These are phyloP conservation scores for Geoglossum cookeanum DNA, from an alignment of 2,329 filamentous ascomycete genomes.

Conservation along the genomic window DNA sequence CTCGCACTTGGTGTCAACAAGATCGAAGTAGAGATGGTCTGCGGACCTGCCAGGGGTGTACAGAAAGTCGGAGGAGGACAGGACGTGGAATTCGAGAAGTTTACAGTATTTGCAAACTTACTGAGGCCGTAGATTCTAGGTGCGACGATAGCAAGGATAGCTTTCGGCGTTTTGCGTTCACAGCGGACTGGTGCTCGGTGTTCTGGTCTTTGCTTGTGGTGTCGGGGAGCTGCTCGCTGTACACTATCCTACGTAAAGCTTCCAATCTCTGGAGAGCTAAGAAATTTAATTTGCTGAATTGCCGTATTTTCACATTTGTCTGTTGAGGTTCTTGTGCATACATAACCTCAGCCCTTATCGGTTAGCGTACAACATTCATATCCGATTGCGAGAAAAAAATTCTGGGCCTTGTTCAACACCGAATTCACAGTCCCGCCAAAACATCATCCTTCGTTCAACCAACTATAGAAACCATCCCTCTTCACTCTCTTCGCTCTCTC, in stretches of 20 bases:
- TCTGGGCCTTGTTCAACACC: conserved; percentile 9
- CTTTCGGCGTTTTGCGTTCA: conserved; percentile 2
- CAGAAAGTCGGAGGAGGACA: conserved; percentile 35
- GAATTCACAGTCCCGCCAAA: conserved; percentile 4
- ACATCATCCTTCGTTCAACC: neutral
- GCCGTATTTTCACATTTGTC: neutral
- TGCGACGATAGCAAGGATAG: neutral
- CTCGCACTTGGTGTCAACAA: conserved; percentile 56
- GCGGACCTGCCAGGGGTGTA: conserved; percentile 42
- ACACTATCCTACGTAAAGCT: neutral
- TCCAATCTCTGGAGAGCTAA: neutral
- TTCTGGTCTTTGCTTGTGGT: conserved; percentile 1
- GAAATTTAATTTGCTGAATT: neutral
- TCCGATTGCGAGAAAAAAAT: neutral
- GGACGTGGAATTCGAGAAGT: conserved; percentile 57
- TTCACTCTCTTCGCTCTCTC: conserved; percentile 7
- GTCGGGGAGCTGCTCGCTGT: neutral
- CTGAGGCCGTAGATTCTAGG: conserved; percentile 21
- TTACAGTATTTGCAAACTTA: conserved; percentile 58
- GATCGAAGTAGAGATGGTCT: conserved; percentile 60
- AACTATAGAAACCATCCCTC: neutral
- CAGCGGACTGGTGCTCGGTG: neutral
- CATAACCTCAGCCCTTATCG: neutral
- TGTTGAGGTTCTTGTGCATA: neutral
- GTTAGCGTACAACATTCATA: neutral